A percentile compares a stretch with the other conserved stretches of the same genome.
phyloP scores from a whole-genome alignment of 2,329 filamentous ascomycete species.

The Elsinoe australis region DNA sequence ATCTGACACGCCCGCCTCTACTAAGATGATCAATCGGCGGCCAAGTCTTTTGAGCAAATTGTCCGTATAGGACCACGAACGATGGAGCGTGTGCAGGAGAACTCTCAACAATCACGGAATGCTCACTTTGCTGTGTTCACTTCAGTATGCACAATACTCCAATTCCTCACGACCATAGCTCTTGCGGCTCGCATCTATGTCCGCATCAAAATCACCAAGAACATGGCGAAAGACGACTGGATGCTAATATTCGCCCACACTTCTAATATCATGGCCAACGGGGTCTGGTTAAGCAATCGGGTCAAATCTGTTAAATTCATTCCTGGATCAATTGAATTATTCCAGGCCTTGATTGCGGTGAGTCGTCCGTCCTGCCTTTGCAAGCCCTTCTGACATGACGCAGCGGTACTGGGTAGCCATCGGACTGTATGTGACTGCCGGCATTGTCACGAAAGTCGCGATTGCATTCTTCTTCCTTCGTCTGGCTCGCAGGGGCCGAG shows the following conservation, averaged over 20 bases:
- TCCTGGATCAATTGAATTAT: slow-evolving; percentile 2
- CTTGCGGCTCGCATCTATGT: slow-evolving; percentile 5
- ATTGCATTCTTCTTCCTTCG: slow-evolving; percentile 13
- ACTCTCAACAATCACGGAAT: too few relatives aligned
- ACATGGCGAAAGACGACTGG: slow-evolving; percentile 4
- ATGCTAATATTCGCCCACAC: slow-evolving; percentile 1
- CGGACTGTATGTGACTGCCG: slow-evolving; percentile 2
- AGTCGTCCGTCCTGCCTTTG: neutral
- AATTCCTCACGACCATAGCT: neutral
- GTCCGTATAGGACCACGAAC: too few relatives aligned
- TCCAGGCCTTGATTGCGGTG: slow-evolving; percentile 2
- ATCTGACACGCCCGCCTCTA: too few relatives aligned
- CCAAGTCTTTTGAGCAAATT: too few relatives aligned
- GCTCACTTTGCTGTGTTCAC: slow-evolving; percentile 1
- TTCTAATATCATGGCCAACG: neutral
- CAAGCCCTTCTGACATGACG: neutral
- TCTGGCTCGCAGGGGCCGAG: neutral
- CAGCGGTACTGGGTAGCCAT: slow-evolving; percentile 2
- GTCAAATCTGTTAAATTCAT: neutral
- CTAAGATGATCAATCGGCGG: too few relatives aligned
- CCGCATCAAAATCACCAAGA: slow-evolving; percentile 6
- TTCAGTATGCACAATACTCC: neutral
- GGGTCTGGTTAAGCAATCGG: slow-evolving; percentile 3
- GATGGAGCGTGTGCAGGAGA: too few relatives aligned
- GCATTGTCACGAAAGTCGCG: neutral